Evolutionary conservation across 2,329 filamentous ascomycete genomes (phyloP).

Genomic region (Fusarium austroafricanum): DNA sequence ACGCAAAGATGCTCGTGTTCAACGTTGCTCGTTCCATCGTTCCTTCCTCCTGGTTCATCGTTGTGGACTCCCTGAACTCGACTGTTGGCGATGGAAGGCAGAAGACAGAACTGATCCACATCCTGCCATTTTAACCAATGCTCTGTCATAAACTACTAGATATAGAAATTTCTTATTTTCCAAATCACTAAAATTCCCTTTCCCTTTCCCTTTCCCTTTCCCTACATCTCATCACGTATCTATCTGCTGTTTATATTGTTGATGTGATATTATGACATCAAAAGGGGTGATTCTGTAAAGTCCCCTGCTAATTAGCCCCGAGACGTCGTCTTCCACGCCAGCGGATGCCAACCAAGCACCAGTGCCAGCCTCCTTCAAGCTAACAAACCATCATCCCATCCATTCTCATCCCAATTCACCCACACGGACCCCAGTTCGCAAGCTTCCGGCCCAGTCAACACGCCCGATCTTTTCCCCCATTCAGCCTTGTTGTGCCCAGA

Average conservation of each 20-base stretch:
- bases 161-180: background rate
- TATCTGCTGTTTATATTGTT: background rate
- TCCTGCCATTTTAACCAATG: constrained; percentile 7
- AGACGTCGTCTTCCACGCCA: constrained; percentile 26
- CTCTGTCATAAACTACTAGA: background rate
- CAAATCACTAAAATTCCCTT: background rate
- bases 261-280: constrained; percentile 1
- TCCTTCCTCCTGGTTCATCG: constrained; percentile 22
- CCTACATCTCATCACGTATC: background rate
- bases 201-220: background rate
- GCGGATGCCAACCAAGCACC: constrained; percentile 30
- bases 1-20: constrained; percentile 9
- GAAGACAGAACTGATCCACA: constrained; percentile 27
- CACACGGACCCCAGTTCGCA: constrained; percentile 32
- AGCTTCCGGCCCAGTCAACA: constrained; percentile 36
- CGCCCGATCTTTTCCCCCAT: constrained; percentile 33
- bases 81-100: constrained; percentile 15
- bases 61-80: constrained; percentile 27
- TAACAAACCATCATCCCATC: constrained; percentile 32
- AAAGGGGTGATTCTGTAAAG: constrained; percentile 1
- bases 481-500: constrained; percentile 36
- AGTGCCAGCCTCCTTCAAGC: constrained; percentile 34
- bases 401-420: constrained; percentile 28
- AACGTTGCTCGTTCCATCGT: constrained; percentile 18
- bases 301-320: constrained; percentile 33